Evolutionary conservation across 2,329 filamentous ascomycete species (phyloP).

Genomic region (Talaromyces sp.): DNA sequence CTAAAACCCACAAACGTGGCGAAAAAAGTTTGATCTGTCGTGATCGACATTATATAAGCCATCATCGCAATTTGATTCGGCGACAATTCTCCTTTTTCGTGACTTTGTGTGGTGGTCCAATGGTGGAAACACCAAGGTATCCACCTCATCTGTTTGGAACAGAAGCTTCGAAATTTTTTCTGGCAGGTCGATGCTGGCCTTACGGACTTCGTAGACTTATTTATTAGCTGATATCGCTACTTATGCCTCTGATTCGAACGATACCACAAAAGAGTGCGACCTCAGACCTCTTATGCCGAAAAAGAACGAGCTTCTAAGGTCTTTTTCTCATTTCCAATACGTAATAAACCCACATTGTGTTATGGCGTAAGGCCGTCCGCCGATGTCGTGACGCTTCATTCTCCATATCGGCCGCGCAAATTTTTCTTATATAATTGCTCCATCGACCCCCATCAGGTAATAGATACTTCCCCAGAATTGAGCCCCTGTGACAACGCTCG

Average conservation of each 20-base stretch:
- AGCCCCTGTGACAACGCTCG: neutral
- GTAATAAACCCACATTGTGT: neutral
- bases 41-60: neutral
- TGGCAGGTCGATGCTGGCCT: neutral
- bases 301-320: neutral
- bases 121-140: neutral
- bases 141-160: neutral
- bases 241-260: neutral
- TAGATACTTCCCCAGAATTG: neutral
- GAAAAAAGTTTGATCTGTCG: neutral
- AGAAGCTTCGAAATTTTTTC: neutral
- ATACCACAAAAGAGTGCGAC: neutral
- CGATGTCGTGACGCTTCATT: neutral
- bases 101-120: neutral
- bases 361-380: constrained; percentile 7
- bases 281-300: neutral
- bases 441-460: neutral
- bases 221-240: neutral
- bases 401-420: neutral
- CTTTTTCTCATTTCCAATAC: neutral
- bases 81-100: neutral
- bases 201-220: neutral
- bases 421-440: neutral
- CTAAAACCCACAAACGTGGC: neutral
- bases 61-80: neutral